These are phyloP conservation scores for Diaporthe citri DNA, from an alignment of 2,329 filamentous ascomycete species.

Conservation along the genomic window DNA sequence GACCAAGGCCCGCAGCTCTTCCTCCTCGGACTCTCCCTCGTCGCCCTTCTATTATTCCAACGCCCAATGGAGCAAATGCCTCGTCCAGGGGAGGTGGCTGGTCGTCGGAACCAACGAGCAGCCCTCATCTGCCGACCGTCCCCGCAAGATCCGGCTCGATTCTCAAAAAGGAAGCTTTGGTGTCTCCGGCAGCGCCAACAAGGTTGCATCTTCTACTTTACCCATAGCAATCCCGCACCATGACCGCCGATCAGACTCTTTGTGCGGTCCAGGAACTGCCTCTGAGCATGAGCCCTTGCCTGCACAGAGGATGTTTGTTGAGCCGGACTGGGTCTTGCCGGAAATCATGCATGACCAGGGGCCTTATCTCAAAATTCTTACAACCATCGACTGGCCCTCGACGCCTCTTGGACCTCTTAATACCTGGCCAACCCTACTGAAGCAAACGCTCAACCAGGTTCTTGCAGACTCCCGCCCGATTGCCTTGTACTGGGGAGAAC, in stretches of 20 bases:
- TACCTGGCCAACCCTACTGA: slow-evolving; percentile 57
- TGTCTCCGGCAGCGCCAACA: slow-evolving; percentile 37
- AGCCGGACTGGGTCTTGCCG: slow-evolving; percentile 49
- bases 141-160: slow-evolving; percentile 43
- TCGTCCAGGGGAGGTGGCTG: slow-evolving; percentile 49
- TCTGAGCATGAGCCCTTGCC: slow-evolving; percentile 31
- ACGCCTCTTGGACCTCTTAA: slow-evolving; percentile 60
- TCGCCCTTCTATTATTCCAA: slow-evolving; percentile 46
- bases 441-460: slow-evolving; percentile 56
- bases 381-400: slow-evolving; percentile 57
- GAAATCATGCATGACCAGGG: slow-evolving; percentile 49
- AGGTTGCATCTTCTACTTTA: slow-evolving; percentile 30
- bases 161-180: slow-evolving; percentile 39
- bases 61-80: slow-evolving; percentile 50
- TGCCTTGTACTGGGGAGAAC: slow-evolving; percentile 67
- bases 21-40: slow-evolving; percentile 40
- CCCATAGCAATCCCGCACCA: slow-evolving; percentile 35
- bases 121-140: slow-evolving; percentile 40
- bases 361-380: slow-evolving; percentile 52
- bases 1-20: slow-evolving; percentile 38
- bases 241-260: slow-evolving; percentile 36
- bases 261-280: slow-evolving; percentile 1
- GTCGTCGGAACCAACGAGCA: slow-evolving; percentile 52
- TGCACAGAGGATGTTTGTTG: slow-evolving; percentile 43
- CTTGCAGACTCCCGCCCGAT: slow-evolving; percentile 60